phyloP scores from a whole-genome alignment of 129 eudicot genomes.

The Pseudognaphalium luteoalbum region DNA sequence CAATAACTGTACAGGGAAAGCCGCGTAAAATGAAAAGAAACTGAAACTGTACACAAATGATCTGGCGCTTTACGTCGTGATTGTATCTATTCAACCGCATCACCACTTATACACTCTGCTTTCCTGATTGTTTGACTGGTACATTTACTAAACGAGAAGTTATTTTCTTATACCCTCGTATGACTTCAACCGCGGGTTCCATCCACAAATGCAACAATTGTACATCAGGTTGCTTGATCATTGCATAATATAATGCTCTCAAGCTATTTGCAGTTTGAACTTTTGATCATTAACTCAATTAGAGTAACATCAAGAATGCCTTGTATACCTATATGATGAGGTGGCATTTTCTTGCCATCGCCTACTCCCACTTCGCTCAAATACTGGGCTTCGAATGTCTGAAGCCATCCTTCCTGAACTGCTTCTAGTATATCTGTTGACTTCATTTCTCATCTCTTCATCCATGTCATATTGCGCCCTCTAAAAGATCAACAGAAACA shows the following conservation, averaged over 20 bases:
- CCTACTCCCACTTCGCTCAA: constrained; percentile 57
- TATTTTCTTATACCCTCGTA: not conserved
- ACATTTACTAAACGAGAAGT: not conserved
- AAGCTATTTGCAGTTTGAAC: not conserved
- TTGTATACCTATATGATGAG: constrained; percentile 14
- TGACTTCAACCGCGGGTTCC: not conserved
- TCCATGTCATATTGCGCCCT: constrained; percentile 72
- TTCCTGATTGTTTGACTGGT: too few relatives aligned
- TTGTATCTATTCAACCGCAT: too few relatives aligned
- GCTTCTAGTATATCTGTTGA: constrained; percentile 39
- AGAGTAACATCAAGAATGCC: constrained; percentile 25
- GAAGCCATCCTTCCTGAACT: constrained; percentile 43
- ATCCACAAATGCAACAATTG: not conserved
- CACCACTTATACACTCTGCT: too few relatives aligned
- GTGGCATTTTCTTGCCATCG: constrained; percentile 35
- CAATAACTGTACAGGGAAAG: too few relatives aligned
- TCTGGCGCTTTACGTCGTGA: too few relatives aligned
- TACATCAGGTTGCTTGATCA: constrained; percentile 36
- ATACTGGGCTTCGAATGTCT: constrained; percentile 40
- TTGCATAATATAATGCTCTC: constrained; percentile 34
- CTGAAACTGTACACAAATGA: too few relatives aligned
- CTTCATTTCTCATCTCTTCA: constrained; percentile 70
- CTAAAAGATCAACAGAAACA: constrained; percentile 35
- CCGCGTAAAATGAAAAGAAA: too few relatives aligned
- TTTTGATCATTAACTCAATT: not conserved